A percentile compares a stretch with the other conserved stretches of the same genome.
phyloP scores from a whole-genome alignment of 2,329 filamentous ascomycete species.

The Parastagonospora avenae region DNA sequence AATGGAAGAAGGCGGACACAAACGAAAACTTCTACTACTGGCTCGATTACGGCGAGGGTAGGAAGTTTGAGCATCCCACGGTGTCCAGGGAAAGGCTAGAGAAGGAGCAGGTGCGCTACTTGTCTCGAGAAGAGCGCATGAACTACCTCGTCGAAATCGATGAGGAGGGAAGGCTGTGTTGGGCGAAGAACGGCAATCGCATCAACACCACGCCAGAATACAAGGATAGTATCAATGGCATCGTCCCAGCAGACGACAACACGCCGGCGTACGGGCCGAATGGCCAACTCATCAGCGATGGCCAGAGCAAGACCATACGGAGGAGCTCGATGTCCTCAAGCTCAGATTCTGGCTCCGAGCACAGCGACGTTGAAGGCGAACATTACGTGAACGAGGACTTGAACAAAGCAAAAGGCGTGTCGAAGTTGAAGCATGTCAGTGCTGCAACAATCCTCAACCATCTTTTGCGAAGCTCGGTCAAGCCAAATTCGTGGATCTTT shows the following conservation, averaged over 20 bases:
- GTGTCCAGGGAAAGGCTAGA: constrained; percentile 78
- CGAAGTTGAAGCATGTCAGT: constrained; percentile 69
- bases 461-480: constrained; percentile 76
- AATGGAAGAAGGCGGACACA: constrained; percentile 79
- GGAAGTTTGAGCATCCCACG: constrained; percentile 68
- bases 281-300: constrained; percentile 27
- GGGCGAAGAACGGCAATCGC: constrained; percentile 79
- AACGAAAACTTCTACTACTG: constrained; percentile 93
- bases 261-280: constrained; percentile 49
- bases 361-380: constrained; percentile 65
- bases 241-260: constrained; percentile 51
- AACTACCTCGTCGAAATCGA: constrained; percentile 82
- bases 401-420: constrained; percentile 64
- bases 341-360: constrained; percentile 47
- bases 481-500: constrained; percentile 93
- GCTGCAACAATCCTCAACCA: constrained; percentile 78
- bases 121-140: constrained; percentile 80
- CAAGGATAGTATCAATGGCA: constrained; percentile 77
- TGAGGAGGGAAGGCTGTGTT: constrained; percentile 74
- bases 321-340: constrained; percentile 31
- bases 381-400: constrained; percentile 70
- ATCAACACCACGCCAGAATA: constrained; percentile 78
- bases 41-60: constrained; percentile 82
- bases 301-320: constrained; percentile 27
- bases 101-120: constrained; percentile 79